These are phyloP conservation scores for Leishmania braziliensis DNA, from an alignment of 208 protist species.

Conservation along the genomic window DNA sequence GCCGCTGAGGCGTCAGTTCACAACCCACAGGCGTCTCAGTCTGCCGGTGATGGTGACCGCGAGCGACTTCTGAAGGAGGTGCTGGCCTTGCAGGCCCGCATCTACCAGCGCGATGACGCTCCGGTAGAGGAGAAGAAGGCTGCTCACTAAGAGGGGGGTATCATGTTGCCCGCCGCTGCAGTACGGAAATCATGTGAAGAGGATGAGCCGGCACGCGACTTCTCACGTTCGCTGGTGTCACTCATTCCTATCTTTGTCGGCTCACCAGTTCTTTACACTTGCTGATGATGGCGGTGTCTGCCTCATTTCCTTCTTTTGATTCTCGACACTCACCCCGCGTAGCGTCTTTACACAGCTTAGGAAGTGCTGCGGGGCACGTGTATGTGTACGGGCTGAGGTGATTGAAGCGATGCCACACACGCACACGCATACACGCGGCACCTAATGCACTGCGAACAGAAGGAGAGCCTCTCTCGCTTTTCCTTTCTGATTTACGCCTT, in stretches of 20 bases:
- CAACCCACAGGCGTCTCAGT: constrained; percentile 47
- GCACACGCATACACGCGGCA: background rate
- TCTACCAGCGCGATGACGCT: constrained; percentile 83
- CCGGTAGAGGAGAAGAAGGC: constrained; percentile 71
- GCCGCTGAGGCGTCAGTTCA: constrained; percentile 55
- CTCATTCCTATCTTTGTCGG: background rate
- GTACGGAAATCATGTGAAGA: constrained; percentile 1
- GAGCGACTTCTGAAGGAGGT: constrained; percentile 91
- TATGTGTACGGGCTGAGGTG: background rate
- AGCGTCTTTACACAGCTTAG: constrained; percentile 15
- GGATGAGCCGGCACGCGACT: background rate
- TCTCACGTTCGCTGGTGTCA: background rate
- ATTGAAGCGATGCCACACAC: background rate
- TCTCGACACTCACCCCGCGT: background rate
- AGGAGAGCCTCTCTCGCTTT: background rate
- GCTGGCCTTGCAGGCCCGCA: constrained; percentile 86
- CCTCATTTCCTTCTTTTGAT: background rate
- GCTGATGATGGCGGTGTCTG: background rate
- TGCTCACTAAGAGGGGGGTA: constrained; percentile 45
- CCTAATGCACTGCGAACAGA: constrained; percentile 4
- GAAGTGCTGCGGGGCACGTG: constrained; percentile 1
- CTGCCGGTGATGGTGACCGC: constrained; percentile 68
- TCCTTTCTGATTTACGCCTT: background rate
- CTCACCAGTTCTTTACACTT: constrained; percentile 5
- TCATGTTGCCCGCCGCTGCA: background rate